Base-by-base conservation (phyloP, 2,329 filamentous ascomycete genomes). In the Alternaria sp. region DNA sequence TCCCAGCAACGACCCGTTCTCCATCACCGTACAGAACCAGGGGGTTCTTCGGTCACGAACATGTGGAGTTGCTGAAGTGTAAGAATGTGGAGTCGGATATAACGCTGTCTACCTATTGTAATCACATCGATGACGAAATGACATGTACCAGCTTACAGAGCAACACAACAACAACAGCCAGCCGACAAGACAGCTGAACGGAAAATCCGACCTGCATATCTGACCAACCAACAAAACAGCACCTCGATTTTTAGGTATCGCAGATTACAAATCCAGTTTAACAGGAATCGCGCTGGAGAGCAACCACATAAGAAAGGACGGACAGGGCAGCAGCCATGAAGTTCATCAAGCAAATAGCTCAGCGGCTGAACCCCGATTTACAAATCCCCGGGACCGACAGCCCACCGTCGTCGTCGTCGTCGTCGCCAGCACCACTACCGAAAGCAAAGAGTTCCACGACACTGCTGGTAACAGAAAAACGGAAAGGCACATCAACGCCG, bases 341-440 rank as follows among this genome's bases (percentile, higher is more conserved):
- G 44, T 58, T 58, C 51, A 58, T 54, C 36, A 58, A 58, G 44
- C 42, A 48, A 21, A 52, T 58, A 5, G 44, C 55, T 10, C 55
- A 54, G 44, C 42, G 51, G 26, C 5, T 58, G 14, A 58, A 58
- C 7, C 55, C 55, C 23, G 55, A 58, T 28, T 45, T 58, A 21
- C 34, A 49, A 14, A 58, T 58, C 17, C 55, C 55, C 21, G 40
- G 53, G 17, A 9, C 48, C 26, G 40, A 44, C 17, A 33, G 23
- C 10, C 44, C 41, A 14, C 41, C 31, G 8, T 13, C 29, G 17
- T 17, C 17, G 17, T 17, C 17, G 17, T 17, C 17, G 17, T 17
- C 17, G 17, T 26, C 39, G 4, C 28, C 24, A n/a, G 17, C 51
- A 21, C 11, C 23, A 2, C 17, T 48, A 24, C 44, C 29, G 8